Conservation (phyloP, 345 rosid species). For the Salix arbutifolia region DNA sequence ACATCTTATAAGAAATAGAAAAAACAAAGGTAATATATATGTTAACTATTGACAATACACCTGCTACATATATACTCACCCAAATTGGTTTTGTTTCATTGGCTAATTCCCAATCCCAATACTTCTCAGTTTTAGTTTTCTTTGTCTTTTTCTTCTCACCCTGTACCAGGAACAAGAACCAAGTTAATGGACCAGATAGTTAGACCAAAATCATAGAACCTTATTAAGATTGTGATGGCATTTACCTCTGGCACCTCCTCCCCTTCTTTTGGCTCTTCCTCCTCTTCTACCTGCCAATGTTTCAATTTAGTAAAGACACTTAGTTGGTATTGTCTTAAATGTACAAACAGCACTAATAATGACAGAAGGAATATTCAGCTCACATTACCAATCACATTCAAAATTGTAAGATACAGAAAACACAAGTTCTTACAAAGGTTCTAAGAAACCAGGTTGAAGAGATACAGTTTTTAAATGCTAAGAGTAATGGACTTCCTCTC, state of each 20-base stretch:
- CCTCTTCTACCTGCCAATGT: constrained; percentile 78
- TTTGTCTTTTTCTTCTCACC: constrained; percentile 76
- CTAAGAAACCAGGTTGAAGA: not conserved
- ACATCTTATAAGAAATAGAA: not conserved
- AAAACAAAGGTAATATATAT: not conserved
- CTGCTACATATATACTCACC: constrained; percentile 44
- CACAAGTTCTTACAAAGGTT: not conserved
- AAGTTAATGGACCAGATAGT: not conserved
- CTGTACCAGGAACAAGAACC: constrained; percentile 32
- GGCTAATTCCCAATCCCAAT: constrained; percentile 97
- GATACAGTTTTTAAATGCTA: not conserved
- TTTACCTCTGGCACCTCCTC: constrained; percentile 77
- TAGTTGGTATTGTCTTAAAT: not conserved
- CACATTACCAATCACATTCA: not conserved
- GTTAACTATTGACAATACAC: not conserved
- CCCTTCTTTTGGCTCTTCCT: constrained; percentile 75
- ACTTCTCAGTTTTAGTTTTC: constrained; percentile 89
- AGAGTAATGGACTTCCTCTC: not conserved
- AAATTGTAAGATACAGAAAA: not conserved
- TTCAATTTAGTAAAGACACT: not conserved
- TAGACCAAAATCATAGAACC: not conserved
- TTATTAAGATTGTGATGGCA: not conserved
- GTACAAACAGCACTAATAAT: not conserved
- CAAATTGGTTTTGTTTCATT: constrained; percentile 95
- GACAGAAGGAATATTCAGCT: not conserved